Evolutionary conservation across 306 rosid genomes (phyloP), one percentile per base, ranked within the genome.

Genomic region (Cicer bijugum): DNA sequence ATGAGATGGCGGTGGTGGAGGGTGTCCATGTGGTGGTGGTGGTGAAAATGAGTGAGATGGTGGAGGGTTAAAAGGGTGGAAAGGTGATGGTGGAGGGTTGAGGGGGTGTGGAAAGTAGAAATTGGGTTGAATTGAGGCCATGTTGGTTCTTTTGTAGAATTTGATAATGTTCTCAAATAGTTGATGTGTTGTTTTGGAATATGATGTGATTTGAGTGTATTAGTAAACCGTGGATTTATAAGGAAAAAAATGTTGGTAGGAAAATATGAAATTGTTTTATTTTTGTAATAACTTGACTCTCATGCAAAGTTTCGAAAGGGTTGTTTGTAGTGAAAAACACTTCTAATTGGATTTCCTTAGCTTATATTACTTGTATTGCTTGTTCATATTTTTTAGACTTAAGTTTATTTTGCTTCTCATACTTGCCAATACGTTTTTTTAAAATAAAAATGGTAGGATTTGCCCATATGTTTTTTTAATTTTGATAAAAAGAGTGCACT

Each of bases 241-340:
- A 14, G 79, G 45, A 75, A 10, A 78, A 55, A 33, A 11, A 67
- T 57, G 40, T 51, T 48, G 42, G 73, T 77, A 46, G 0, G 28
- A 72, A 80, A 69, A 8, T 12, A 1, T 20, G 58, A 52, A 40
- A 68, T 58, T 14, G 74, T 48, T 75, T 78, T 23, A 59, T 28
- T 3, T 28, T 28, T 3, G 35, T 28, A 4, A 70, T 76, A 76
- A 87, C 96, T 88, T 88, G 83, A 62, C 90, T 77, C 85, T 65
- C 88, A 78, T 88, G 68, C 88, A 15, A 91, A 88, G 97, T 80
- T 80, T 85, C 61, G 81, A 47, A 42, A 8, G 47, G 77, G 23
- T 83, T 90, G 88, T 79, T 86, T 90, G 92, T 12, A 87, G 84
- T 90, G 84, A 76, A 90, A 82, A 84, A 84, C 91, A 90, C 91